These are phyloP conservation scores for Protomyces lactucae-debilis DNA, from an alignment of 1,139 yeast genomes.

Conservation along the genomic window DNA sequence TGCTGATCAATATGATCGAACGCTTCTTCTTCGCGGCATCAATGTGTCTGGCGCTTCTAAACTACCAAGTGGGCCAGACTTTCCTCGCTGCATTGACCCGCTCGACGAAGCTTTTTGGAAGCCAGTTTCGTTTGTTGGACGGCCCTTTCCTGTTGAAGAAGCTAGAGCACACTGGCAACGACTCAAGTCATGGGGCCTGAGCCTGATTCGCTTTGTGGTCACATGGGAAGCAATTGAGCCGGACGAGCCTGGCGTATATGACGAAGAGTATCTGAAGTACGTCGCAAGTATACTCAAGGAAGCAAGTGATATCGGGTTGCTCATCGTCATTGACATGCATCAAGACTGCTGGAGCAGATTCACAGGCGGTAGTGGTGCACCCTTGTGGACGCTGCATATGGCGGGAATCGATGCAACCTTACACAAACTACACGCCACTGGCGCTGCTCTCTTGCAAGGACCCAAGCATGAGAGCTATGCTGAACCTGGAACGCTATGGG, in stretches of 20 bases:
- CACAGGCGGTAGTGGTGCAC: conserved; percentile 95
- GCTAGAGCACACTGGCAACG: conserved; percentile 64
- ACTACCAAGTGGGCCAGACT: conserved; percentile 3
- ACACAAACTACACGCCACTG: conserved; percentile 55
- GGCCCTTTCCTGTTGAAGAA: conserved; percentile 72
- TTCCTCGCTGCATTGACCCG: conserved; percentile 2
- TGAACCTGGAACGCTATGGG: conserved; percentile 87
- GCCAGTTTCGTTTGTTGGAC: conserved; percentile 67
- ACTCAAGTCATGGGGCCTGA: conserved; percentile 76
- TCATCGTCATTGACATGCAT: conserved; percentile 80
- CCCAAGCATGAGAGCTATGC: conserved; percentile 42
- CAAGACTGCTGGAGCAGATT: conserved; percentile 86
- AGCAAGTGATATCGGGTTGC: conserved; percentile 60
- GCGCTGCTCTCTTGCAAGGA: conserved; percentile 71
- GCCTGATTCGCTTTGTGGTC: conserved; percentile 65
- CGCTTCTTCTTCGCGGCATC: conserved; percentile 11
- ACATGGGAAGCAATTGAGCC: conserved; percentile 96
- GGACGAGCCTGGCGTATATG: conserved; percentile 77
- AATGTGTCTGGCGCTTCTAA: conserved; percentile 24
- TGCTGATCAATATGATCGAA: conserved; percentile 17
- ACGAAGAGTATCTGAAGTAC: conserved; percentile 67
- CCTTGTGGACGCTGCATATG: conserved; percentile 89
- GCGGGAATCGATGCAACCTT: conserved; percentile 82
- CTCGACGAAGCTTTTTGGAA: conserved; percentile 52
- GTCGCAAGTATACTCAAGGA: conserved; percentile 57